phyloP scores from a whole-genome alignment of 805 yeast species.

The Barnettozyma populi region DNA sequence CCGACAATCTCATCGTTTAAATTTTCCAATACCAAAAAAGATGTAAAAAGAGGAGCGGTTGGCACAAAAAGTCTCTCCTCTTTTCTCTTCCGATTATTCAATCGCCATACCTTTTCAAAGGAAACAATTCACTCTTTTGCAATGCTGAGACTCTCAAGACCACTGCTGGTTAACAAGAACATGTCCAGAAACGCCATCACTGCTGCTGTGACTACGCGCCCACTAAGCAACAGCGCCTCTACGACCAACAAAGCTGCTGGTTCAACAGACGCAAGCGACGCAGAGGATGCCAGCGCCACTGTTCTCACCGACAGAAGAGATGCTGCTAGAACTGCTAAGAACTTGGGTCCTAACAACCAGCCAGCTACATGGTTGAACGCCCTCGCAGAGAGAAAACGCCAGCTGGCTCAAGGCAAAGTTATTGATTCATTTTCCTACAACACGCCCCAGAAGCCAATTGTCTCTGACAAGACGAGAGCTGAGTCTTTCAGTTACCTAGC shows the following conservation, averaged over 20 bases:
- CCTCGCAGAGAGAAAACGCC: conserved; percentile 63
- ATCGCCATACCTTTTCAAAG: no score
- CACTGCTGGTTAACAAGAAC: background rate
- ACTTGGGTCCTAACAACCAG: conserved; percentile 26
- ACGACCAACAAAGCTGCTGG: conserved; percentile 28
- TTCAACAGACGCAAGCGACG: conserved; percentile 47
- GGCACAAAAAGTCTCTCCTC: no score
- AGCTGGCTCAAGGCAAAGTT: conserved; percentile 65
- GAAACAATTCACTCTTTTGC: no score
- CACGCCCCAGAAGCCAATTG: conserved; percentile 63
- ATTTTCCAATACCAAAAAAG: background rate
- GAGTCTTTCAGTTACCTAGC: conserved; percentile 71
- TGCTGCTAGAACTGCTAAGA: conserved; percentile 34
- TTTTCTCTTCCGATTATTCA: no score
- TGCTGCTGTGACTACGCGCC: background rate
- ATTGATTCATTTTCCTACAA: conserved; percentile 67
- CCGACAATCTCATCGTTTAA: background rate
- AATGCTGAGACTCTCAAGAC: background rate
- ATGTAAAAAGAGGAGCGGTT: no score
- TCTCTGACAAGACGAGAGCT: conserved; percentile 65
- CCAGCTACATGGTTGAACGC: conserved; percentile 86
- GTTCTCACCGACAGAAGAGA: conserved; percentile 57
- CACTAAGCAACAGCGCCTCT: conserved; percentile 28
- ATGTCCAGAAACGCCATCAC: background rate
- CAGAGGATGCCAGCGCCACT: conserved; percentile 75